Conservation (phyloP, 179 eudicot species). For the Sideroxylon spinosum region DNA sequence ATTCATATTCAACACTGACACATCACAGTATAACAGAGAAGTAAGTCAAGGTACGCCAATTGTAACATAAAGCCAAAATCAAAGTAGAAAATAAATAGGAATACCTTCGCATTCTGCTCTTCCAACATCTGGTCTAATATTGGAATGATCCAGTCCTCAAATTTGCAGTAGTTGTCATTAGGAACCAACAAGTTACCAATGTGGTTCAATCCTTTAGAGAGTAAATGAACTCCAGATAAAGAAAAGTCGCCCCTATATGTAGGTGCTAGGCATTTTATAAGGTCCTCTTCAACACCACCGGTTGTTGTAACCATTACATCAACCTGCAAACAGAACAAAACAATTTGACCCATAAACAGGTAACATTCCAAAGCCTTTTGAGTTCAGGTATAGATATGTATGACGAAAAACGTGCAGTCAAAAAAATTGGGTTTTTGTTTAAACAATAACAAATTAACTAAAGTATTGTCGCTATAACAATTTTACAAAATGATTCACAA, state of each 20-base stretch:
- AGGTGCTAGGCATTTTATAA: slow-evolving; percentile 87
- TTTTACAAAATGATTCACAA: background rate
- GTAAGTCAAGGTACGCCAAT: background rate
- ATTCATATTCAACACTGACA: background rate
- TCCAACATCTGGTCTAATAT: slow-evolving; percentile 90
- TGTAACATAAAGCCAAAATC: background rate
- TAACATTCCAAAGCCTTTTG: background rate
- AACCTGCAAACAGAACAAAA: slow-evolving; percentile 41
- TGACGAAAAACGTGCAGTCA: background rate
- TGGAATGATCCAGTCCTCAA: slow-evolving; percentile 96
- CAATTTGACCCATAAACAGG: background rate
- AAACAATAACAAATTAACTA: background rate
- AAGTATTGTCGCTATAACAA: background rate
- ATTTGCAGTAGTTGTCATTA: slow-evolving; percentile 90
- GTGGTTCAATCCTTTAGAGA: slow-evolving; percentile 80
- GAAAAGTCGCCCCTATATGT: slow-evolving; percentile 89
- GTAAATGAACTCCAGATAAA: slow-evolving; percentile 71
- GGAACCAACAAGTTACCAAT: slow-evolving; percentile 95
- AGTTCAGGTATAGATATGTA: no score
- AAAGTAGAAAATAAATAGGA: background rate
- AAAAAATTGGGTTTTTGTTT: background rate
- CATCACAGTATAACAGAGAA: background rate
- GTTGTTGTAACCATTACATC: slow-evolving; percentile 87
- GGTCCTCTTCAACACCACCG: slow-evolving; percentile 94
- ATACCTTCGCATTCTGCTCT: slow-evolving; percentile 76